A percentile compares a stretch with the other conserved stretches of the same genome.
Conservation (phyloP, 257 asterid species). For the Rubia yunnanensis region DNA sequence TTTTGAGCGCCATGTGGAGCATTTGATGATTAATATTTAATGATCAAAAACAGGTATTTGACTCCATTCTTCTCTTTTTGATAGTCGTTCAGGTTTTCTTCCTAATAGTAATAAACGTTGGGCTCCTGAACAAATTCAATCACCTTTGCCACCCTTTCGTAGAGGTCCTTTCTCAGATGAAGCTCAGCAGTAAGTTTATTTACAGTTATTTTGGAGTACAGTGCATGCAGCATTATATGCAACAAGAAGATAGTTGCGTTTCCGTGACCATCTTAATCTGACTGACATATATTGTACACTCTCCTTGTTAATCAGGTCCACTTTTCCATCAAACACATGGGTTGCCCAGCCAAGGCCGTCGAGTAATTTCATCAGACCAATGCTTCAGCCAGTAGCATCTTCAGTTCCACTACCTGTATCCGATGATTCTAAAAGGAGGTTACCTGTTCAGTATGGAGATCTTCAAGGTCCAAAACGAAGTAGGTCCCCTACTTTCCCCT, state of each 20-base stretch:
- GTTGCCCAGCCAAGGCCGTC: constrained; percentile 34
- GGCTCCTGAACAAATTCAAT: constrained; percentile 32
- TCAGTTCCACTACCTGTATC: constrained; percentile 19
- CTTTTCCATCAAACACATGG: constrained; percentile 29
- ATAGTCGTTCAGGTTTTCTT: constrained; percentile 28
- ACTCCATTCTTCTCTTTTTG: constrained; percentile 12
- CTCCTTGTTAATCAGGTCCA: constrained; percentile 35
- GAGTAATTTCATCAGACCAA: constrained; percentile 22
- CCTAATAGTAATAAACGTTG: constrained; percentile 24
- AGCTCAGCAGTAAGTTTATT: constrained; percentile 45
- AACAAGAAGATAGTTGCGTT: not conserved
- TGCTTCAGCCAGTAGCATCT: constrained; percentile 28
- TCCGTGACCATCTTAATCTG: not conserved
- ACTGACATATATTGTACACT: not conserved
- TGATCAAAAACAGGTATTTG: not conserved
- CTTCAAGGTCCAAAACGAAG: constrained; percentile 51
- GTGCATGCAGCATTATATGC: not conserved
- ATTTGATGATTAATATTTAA: not conserved
- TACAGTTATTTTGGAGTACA: not conserved
- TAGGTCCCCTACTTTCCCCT: constrained; percentile 58
- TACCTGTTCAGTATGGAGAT: constrained; percentile 37
- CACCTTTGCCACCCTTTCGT: constrained; percentile 33
- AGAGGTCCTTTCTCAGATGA: constrained; percentile 28
- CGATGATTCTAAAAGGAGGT: constrained; percentile 36
- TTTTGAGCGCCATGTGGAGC: not conserved